Base-by-base conservation (phyloP, 805 yeast genomes). In the Starmerella bacillaris region DNA sequence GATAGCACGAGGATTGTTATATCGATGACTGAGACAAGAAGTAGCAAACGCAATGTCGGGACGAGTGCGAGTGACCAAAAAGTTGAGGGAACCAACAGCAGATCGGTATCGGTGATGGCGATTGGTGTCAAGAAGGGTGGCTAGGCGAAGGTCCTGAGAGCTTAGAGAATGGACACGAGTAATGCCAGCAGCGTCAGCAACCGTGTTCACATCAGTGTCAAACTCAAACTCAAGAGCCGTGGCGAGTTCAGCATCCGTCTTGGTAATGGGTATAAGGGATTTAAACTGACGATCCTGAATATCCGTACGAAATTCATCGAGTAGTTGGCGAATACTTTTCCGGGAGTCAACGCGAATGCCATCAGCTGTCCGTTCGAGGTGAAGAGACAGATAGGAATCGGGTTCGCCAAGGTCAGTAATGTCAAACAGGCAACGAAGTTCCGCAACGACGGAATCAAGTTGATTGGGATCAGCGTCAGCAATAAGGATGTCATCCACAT, bases 401-500 rank as follows among this genome's bases (percentile, higher is more conserved):
- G 33, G 33, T 5, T 5, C 11, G 5, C 33, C 33, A 11, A 7
- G 14, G 8, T 30, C 33, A 18, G 24, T 30, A 9, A 30, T 6
- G 6, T 30, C 11, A 5, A 30, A 20, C 24, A 7, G 5, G 8
- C 15, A 5, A 15, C 14, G 20, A 12, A 30, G 14, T 11, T 30
- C 18, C 9, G 6, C 14, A 15, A 19, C 15, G 14, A 20, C 20
- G 15, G 6, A 17, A 11, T 30, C 33, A 18, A 7, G n/a, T 11
- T 18, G 18, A 14, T 8, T 4, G 6, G 7, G 15, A 8, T 5
- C 16, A 9, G 24, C 11, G 12, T 17, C 11, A 5, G 15, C 6
- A 5, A 30, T 19, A 6, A 30, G 33, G 16, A 30, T 30, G 14
- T 30, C 33, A 18, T 30, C 33, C 17, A 30, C 35, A 24, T 33